Base-by-base conservation (phyloP, 148 eudicot genomes). In the Agrostemma githago region DNA sequence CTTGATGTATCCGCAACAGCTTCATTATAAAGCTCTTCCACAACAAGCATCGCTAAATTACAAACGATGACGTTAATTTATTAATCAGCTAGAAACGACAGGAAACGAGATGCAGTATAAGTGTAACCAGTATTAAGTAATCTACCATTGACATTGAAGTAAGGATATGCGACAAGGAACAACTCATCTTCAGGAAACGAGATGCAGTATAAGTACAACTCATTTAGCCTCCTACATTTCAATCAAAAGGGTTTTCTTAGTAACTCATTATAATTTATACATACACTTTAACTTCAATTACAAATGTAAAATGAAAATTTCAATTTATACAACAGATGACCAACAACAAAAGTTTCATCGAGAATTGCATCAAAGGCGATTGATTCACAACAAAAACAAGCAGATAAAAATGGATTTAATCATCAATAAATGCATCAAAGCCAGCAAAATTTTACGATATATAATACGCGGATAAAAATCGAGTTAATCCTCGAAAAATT, bases 11-110 rank as follows among this genome's bases (percentile, higher is more conserved):
- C 80, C 16, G 76, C 83, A 62, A 95, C 98, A 66, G 97, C 97
- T 80, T 88, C 93, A 79, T 83, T 92, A 72, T 88, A 95, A 69
- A 95, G 97, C 83, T 95, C 98, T 84, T 95, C 97, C 76, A 95
- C 98, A 58, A 95, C 97, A 80, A 95, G 92, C 98, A 94, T 94
- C 79, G 92, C 97, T 94, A 81, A 40, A 77, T 73, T 59, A 44
- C 34, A 59, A 34, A 62, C 66, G 34, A 26, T 26, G 34, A 76
- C 15, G 7, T 12, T 0, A 17, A 66, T 70, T 5, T 78, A 53
- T 61, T 66, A 38, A 61, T 12, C 15, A 46, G 4, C 41, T 44
- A 43, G 8, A 9, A 59, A 44, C 8, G 0, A 65, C 41, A 79
- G 80, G 46, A 41, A 14, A 40, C 17, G 73, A 71, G 58, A 73